Base-by-base conservation (phyloP, 805 yeast genomes). In the Kodamaea restingae region DNA sequence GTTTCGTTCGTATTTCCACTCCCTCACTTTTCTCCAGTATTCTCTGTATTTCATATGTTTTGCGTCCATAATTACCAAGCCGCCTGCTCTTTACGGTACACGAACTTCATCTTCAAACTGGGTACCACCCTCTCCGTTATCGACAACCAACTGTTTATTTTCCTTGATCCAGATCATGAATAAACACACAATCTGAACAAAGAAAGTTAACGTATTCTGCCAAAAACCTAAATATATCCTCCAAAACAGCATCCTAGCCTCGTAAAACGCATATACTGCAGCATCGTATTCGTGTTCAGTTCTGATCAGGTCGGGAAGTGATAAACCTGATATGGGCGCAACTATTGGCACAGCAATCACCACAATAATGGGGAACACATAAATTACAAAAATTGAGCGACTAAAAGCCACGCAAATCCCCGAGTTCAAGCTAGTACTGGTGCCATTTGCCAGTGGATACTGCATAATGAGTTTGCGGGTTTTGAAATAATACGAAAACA, bases 81-180 rank as follows among this genome's bases (percentile, higher is more conserved):
- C n/a, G n/a, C n/a, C n/a, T n/a, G n/a, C n/a, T n/a, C n/a, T n/a
- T n/a, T n/a, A n/a, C n/a, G n/a, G n/a, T n/a, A n/a, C n/a, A n/a
- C n/a, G n/a, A n/a, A 24, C 10, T 21, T 48, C 49, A 14, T 50
- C 54, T 25, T 47, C 52, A 24, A 42, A 41, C 14, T 39, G 34
- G 18, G 51, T 44, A 10, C 47, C 50, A 34, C 45, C 43, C 4
- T 44, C 35, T 14, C 44, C n/a, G 40, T 49, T 7, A 33, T 60
- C 61, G 12, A 56, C 39, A 15, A 56, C 40, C 36, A 60, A 48
- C 9, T 63, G 65, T 40, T 51, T 50, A 41, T 60, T 60, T 27
- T 54, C 56, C 35, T 48, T 58, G 28, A 60, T 50, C 67, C 66
- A 61, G 35, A 60, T 54, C 36, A 41, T 46, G 41, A 51, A 61